These are phyloP conservation scores for Aeminium ludgeri DNA, from an alignment of 495 filamentous ascomycete genomes.

Conservation along the genomic window DNA sequence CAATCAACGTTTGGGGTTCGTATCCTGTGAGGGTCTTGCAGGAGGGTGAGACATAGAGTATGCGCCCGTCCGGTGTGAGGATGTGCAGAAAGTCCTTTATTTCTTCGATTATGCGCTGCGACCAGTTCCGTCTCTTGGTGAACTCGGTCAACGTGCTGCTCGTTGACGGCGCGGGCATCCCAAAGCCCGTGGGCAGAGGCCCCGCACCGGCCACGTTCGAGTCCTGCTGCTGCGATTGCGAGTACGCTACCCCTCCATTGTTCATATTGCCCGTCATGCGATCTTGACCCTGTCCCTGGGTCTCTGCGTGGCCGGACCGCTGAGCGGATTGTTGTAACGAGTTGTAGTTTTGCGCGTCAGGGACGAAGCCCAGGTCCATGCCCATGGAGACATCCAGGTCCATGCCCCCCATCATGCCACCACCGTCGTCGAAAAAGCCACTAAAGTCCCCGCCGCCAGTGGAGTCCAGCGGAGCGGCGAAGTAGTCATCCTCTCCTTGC, in stretches of 20 bases:
- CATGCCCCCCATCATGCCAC: conserved; percentile 10
- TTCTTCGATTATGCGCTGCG: conserved; percentile 74
- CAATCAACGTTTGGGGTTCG: conserved; percentile 48
- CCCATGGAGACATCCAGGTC: conserved; percentile 21
- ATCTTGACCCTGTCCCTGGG: neutral
- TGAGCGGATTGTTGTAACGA: conserved; percentile 5
- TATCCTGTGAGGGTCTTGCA: conserved; percentile 64
- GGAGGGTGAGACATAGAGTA: conserved; percentile 73
- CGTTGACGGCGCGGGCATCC: conserved; percentile 28
- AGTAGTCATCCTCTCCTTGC: neutral
- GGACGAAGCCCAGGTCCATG: conserved; percentile 17
- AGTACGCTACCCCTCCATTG: conserved; percentile 8
- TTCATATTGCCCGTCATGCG: neutral
- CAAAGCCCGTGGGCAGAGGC: conserved; percentile 39
- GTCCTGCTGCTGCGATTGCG: conserved; percentile 9
- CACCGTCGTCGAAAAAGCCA: conserved; percentile 2
- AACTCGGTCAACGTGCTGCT: conserved; percentile 62
- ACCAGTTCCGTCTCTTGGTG: conserved; percentile 77
- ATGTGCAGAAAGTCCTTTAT: conserved; percentile 80
- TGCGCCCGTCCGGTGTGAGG: conserved; percentile 63
- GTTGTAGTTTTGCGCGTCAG: conserved; percentile 7
- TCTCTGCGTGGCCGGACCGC: neutral
- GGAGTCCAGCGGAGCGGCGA: neutral
- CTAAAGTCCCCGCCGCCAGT: conserved; percentile 2
- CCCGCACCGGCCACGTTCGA: conserved; percentile 34